These are phyloP conservation scores for Zymoseptoria brevis DNA, from an alignment of 2,329 filamentous ascomycete species.

Conservation along the genomic window DNA sequence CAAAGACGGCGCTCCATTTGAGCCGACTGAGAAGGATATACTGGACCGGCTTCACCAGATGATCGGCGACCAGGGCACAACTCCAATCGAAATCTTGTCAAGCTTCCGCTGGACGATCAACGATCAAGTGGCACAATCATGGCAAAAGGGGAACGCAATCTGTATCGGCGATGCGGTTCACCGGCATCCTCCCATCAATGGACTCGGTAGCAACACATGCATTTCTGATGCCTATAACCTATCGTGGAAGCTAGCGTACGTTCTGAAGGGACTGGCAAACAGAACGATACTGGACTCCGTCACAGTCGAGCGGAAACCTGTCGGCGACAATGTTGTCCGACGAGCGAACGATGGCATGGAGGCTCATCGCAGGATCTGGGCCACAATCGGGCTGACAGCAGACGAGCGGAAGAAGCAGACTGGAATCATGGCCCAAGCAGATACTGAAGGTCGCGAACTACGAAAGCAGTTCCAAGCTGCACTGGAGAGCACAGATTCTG, in stretches of 20 bases:
- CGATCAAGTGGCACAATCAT: slow-evolving; percentile 49
- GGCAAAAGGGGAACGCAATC: slow-evolving; percentile 39
- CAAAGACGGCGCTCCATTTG: slow-evolving; percentile 26
- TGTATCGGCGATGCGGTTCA: slow-evolving; percentile 52
- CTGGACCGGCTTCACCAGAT: slow-evolving; percentile 37
- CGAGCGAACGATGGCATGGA: slow-evolving; percentile 49
- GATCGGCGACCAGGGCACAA: slow-evolving; percentile 45
- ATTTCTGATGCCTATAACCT: slow-evolving; percentile 32
- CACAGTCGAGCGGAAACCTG: slow-evolving; percentile 27
- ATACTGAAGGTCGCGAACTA: slow-evolving; percentile 9
- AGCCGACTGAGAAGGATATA: slow-evolving; percentile 40
- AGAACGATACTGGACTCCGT: slow-evolving; percentile 22
- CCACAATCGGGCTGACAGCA: slow-evolving; percentile 4
- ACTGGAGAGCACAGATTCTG: slow-evolving; percentile 8
- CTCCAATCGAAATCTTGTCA: slow-evolving; percentile 39
- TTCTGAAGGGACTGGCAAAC: slow-evolving; percentile 18
- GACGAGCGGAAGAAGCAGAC: slow-evolving; percentile 29
- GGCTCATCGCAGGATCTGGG: slow-evolving; percentile 34
- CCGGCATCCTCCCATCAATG: slow-evolving; percentile 50
- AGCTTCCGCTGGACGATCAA: slow-evolving; percentile 51
- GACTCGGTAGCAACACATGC: slow-evolving; percentile 50
- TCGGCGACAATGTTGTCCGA: slow-evolving; percentile 43
- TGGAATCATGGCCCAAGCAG: slow-evolving; percentile 16
- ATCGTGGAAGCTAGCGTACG: slow-evolving; percentile 30
- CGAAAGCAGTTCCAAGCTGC: slow-evolving; percentile 27